Conservation (phyloP, 2,329 filamentous ascomycete species). For the Rhinocladiella similis region DNA sequence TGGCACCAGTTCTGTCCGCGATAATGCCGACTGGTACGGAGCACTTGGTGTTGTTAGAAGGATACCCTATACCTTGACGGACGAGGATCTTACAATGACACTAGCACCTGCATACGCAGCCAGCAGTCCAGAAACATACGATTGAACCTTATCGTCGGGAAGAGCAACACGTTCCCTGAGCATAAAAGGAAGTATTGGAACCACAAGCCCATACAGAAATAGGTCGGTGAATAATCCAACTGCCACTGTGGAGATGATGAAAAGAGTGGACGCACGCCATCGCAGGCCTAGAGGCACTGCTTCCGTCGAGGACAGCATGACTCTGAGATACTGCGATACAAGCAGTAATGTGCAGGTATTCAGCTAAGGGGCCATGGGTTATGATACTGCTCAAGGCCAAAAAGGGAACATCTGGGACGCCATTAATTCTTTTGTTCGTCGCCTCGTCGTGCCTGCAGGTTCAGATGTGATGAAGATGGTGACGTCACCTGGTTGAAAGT, state of each 20-base stretch:
- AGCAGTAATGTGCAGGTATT: neutral
- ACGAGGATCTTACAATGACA: slow-evolving; percentile 36
- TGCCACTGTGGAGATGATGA: slow-evolving; percentile 58
- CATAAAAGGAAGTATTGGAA: slow-evolving; percentile 60
- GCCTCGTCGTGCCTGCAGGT: neutral
- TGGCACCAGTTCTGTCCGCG: slow-evolving; percentile 54
- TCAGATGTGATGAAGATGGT: too few relatives aligned
- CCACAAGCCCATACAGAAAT: slow-evolving; percentile 61
- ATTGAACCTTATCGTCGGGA: slow-evolving; percentile 52
- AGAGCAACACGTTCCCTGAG: slow-evolving; percentile 53
- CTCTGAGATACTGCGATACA: slow-evolving; percentile 1
- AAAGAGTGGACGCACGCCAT: slow-evolving; percentile 60
- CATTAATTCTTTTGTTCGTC: too few relatives aligned
- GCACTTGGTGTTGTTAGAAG: slow-evolving; percentile 27
- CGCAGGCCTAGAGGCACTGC: slow-evolving; percentile 33
- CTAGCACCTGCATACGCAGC: slow-evolving; percentile 57
- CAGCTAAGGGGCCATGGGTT: neutral
- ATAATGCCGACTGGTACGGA: slow-evolving; percentile 56
- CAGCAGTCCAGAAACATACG: slow-evolving; percentile 54
- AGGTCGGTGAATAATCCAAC: slow-evolving; percentile 43
- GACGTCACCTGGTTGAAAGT: too few relatives aligned
- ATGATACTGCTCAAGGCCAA: too few relatives aligned
- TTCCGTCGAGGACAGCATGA: slow-evolving; percentile 15
- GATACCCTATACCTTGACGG: neutral
- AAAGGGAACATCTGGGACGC: too few relatives aligned